phyloP scores from a whole-genome alignment of 169 alveolate genomes.

The Eimeria brunetti region DNA sequence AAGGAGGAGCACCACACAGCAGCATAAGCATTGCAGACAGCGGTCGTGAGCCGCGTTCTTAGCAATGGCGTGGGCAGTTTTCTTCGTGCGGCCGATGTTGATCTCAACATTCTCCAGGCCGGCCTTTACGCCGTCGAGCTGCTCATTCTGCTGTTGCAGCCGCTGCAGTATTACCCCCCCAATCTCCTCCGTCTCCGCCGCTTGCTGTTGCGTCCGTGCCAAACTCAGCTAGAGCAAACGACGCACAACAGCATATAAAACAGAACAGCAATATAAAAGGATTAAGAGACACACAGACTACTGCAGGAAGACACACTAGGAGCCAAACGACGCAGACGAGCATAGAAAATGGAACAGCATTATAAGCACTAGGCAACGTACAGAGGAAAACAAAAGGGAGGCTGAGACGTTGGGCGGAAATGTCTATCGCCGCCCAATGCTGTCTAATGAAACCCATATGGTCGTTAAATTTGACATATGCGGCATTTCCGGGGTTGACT shows the following conservation, averaged over 20 bases:
- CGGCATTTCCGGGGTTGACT: not conserved
- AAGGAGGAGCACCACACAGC: constrained; percentile 55
- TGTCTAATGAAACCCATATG: not conserved
- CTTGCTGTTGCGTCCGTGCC: constrained; percentile 74
- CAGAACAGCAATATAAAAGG: not conserved
- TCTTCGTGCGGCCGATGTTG: constrained; percentile 56
- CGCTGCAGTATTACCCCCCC: constrained; percentile 39
- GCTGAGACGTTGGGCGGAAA: not conserved
- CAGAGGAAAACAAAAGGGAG: not conserved
- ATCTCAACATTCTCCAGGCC: constrained; percentile 48
- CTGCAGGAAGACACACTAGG: not conserved
- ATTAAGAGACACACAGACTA: not conserved
- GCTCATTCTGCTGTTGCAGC: constrained; percentile 77
- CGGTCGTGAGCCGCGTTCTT: constrained; percentile 78
- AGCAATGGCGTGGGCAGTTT: constrained; percentile 71
- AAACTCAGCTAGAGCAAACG: constrained; percentile 44
- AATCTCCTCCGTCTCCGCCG: constrained; percentile 74
- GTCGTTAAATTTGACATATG: not conserved
- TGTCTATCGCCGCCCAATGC: not conserved
- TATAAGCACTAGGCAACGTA: not conserved
- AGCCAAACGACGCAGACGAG: not conserved
- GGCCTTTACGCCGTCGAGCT: constrained; percentile 57
- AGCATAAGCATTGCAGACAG: constrained; percentile 76
- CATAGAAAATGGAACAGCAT: not conserved
- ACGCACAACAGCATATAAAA: not conserved